These are phyloP conservation scores for Backusella westeae DNA, from an alignment of 192 early-diverging fungal genomes.

Conservation along the genomic window DNA sequence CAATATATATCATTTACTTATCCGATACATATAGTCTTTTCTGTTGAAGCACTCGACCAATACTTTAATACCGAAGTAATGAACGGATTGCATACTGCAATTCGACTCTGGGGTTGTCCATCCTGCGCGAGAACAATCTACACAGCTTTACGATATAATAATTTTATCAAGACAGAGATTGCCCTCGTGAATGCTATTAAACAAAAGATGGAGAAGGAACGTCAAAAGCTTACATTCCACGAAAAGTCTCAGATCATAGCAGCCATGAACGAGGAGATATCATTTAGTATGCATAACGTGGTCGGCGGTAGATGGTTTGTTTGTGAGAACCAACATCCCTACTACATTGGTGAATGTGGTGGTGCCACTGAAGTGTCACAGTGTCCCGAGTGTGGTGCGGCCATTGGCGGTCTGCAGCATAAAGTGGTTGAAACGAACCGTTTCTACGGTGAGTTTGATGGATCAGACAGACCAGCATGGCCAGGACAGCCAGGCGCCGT, in stretches of 20 bases:
- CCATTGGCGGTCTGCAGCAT: slow-evolving; percentile 35
- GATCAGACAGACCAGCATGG: slow-evolving; percentile 30
- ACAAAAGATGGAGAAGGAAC: slow-evolving; percentile 16
- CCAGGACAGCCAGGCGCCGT: slow-evolving; percentile 21
- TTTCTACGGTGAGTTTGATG: slow-evolving; percentile 45
- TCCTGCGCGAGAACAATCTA: slow-evolving; percentile 24
- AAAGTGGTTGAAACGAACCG: slow-evolving; percentile 25
- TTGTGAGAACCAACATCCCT: slow-evolving; percentile 38
- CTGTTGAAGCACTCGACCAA: slow-evolving; percentile 23
- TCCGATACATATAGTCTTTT: slow-evolving; percentile 15
- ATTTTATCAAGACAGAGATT: slow-evolving; percentile 31
- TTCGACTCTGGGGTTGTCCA: slow-evolving; percentile 43
- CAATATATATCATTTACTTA: background rate
- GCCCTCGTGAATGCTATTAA: slow-evolving; percentile 35
- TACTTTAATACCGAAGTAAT: slow-evolving; percentile 27
- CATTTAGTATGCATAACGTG: slow-evolving; percentile 10
- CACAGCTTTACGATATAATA: slow-evolving; percentile 31
- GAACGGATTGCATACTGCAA: slow-evolving; percentile 27
- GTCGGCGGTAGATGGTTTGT: slow-evolving; percentile 45
- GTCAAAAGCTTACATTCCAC: slow-evolving; percentile 17
- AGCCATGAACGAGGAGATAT: slow-evolving; percentile 35
- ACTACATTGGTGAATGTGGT: slow-evolving; percentile 43
- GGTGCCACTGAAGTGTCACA: slow-evolving; percentile 34
- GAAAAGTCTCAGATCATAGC: slow-evolving; percentile 32
- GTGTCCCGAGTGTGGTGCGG: slow-evolving; percentile 30